phyloP scores from a whole-genome alignment of 2,329 filamentous ascomycete species.

The Elsinoe batatas region DNA sequence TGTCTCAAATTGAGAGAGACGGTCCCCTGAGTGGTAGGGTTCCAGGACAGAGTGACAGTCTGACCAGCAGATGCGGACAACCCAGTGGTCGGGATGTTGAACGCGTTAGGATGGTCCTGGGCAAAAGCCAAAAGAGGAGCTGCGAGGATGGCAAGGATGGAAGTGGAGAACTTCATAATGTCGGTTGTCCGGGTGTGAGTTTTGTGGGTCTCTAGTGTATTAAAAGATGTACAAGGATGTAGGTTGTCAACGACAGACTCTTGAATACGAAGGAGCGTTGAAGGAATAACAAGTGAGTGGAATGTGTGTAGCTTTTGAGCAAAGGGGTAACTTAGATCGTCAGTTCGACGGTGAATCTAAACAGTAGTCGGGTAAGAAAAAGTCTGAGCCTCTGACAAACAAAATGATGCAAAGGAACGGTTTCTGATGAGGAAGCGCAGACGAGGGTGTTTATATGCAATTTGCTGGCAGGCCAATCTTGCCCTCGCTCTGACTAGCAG shows the following conservation, averaged over 20 bases:
- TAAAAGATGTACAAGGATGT: conserved; percentile 1
- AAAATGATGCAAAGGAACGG: conserved; percentile 12
- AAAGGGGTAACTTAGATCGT: conserved; percentile 4
- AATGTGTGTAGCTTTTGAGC: conserved; percentile 5
- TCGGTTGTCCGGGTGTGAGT: conserved; percentile 8
- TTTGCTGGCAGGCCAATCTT: conserved; percentile 8
- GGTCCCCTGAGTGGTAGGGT: conserved; percentile 39
- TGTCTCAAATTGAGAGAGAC: conserved; percentile 41
- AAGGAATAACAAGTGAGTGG: neutral
- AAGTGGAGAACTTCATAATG: conserved; percentile 39
- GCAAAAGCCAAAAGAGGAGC: conserved; percentile 33
- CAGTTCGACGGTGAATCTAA: conserved; percentile 3
- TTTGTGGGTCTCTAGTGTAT: neutral
- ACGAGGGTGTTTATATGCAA: conserved; percentile 4
- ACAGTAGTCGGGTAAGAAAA: neutral
- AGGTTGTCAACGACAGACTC: conserved; percentile 11
- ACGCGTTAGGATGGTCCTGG: conserved; percentile 33
- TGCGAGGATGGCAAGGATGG: conserved; percentile 36
- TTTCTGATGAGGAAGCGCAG: neutral
- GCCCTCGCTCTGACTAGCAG: conserved; percentile 10
- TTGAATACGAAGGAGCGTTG: conserved; percentile 6
- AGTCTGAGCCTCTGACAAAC: conserved; percentile 7
- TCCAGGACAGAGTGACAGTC: conserved; percentile 40
- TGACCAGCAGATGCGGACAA: conserved; percentile 39
- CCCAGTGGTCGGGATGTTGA: conserved; percentile 36